Base-by-base conservation (phyloP, 768 basidiomycete genomes). In the Lentinula sp. region DNA sequence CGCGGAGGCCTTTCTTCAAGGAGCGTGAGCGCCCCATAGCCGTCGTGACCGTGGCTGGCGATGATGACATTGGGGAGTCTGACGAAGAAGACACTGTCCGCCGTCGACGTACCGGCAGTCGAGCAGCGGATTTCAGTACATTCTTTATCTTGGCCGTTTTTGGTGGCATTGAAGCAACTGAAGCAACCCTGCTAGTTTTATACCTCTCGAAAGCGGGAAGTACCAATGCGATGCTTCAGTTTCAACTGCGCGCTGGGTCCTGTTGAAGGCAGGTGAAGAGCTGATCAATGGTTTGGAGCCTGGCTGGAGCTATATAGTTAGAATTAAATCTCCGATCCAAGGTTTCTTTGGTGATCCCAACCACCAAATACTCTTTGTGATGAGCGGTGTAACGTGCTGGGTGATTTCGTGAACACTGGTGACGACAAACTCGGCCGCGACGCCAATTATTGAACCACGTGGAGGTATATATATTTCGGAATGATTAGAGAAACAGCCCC, bases 71-170 rank as follows among this genome's bases (percentile, higher is more conserved):
- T n/a, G 48, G 35, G 35, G 59, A 52, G 3, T 50, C 50, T 16
- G 32, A 34, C 18, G 31, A 32, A 8, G 59, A 31, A n/a, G 59
- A 50, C 23, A 8, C 59, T 42, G 18, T 31, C 3, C 48, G 46
- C 18, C 50, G 16, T 28, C 59, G 31, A n/a, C 45, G 34, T 34
- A 46, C 45, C 9, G 34, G 59, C 37, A 49, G 18, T 31, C 35
- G 32, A 50, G 59, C 48, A 34, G 50, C 48, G 35, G 31, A 50
- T 52, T 60, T 60, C 32, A 60, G 39, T 42, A 39, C 59, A 34
- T 52, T 50, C 28, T 60, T 60, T 13, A 60, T 40, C 40, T 60
- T 60, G 31, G 58, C 45, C 4, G 59, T 31, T 50, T 51, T 51
- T n/a, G 58, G 58, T 5, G 45, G 48, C 58, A 59, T 58, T 35